These are phyloP conservation scores for Tylopilus intermedius DNA, from an alignment of 768 basidiomycete genomes.

Conservation along the genomic window DNA sequence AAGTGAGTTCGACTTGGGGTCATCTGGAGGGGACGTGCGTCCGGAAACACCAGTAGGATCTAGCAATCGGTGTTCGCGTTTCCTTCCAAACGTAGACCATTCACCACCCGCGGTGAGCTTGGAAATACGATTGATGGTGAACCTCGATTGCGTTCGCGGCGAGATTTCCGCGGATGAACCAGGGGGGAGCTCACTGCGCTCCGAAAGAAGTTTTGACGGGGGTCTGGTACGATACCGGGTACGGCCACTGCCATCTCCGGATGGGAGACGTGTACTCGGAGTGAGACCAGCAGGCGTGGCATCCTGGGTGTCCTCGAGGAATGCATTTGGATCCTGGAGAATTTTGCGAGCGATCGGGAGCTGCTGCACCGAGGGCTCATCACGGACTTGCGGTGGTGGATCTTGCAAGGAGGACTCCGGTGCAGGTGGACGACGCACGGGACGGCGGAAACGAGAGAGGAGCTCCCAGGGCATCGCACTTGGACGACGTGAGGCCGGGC, in stretches of 20 bases:
- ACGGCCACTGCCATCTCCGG: constrained; percentile 3
- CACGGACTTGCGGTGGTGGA: not conserved
- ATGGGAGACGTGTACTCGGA: constrained; percentile 25
- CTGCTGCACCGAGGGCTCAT: not conserved
- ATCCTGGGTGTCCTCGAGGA: constrained; percentile 17
- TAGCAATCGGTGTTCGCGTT: constrained; percentile 12
- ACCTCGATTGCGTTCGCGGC: constrained; percentile 10
- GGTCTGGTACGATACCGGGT: constrained; percentile 6
- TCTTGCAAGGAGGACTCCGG: constrained; percentile 12
- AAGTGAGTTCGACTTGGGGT: constrained; percentile 10
- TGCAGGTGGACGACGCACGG: constrained; percentile 21
- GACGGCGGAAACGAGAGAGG: constrained; percentile 32
- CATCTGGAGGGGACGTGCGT: constrained; percentile 7
- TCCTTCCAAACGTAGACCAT: constrained; percentile 36
- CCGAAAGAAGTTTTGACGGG: not conserved
- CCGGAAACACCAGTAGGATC: constrained; percentile 16
- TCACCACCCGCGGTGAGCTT: constrained; percentile 18
- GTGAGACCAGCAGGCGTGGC: constrained; percentile 22
- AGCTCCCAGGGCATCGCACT: constrained; percentile 25
- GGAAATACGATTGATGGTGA: constrained; percentile 16
- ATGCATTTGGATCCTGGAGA: constrained; percentile 29
- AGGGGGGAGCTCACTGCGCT: not conserved
- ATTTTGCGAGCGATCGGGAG: constrained; percentile 25
- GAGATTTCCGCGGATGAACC: constrained; percentile 8
- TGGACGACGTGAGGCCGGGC: not conserved